Base-by-base conservation (phyloP, 2,329 filamentous ascomycete species). In the Phaeosphaeria sp. region DNA sequence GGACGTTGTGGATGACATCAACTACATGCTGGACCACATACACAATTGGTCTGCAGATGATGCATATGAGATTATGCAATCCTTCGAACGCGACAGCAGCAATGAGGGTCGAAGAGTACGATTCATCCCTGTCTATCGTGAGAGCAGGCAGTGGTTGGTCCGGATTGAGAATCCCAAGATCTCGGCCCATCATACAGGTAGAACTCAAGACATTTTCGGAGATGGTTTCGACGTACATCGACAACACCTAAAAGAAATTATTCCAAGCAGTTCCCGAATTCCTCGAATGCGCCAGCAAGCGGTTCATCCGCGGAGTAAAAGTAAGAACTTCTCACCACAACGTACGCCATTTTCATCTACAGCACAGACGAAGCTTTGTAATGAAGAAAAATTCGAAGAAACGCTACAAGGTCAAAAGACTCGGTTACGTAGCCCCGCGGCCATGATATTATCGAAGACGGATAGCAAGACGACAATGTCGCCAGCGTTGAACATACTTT, bases 21-120 rank as follows among this genome's bases (percentile, higher is more conserved):
- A 63, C 22, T n/a, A 41, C 6, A 63, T 63, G 61, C 55, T 63
- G 15, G 54, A 59, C 46, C 43, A 27, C 6, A 54, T 61, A 5
- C 21, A 22, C 17, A 50, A 56, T 46, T 55, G 58, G 55, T 30
- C 48, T 6, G 6, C 15, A 25, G 22, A 43, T 5, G 44, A 21
- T 7, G 44, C 53, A n/a, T 6, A 13, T 18, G 53, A 50, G 11
- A 46, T 61, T 13, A 50, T 47, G 20, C 18, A 23, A n/a, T 54
- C 55, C 3, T 61, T 61, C n/a, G 13, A 27, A 10, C 21, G 54
- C 3, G 58, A 60, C 17, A 15, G 21, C 5, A 36, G 56, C 1
- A 59, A 63, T 22, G 25, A 27, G 20, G 43, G 43, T 17, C 42
- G 50, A 21, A 27, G 22, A 22, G 21, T 46, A 9, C 25, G 18